These are phyloP conservation scores for Kurtzmaniella quercitrusa DNA, from an alignment of 1,139 yeast genomes.

Conservation along the genomic window DNA sequence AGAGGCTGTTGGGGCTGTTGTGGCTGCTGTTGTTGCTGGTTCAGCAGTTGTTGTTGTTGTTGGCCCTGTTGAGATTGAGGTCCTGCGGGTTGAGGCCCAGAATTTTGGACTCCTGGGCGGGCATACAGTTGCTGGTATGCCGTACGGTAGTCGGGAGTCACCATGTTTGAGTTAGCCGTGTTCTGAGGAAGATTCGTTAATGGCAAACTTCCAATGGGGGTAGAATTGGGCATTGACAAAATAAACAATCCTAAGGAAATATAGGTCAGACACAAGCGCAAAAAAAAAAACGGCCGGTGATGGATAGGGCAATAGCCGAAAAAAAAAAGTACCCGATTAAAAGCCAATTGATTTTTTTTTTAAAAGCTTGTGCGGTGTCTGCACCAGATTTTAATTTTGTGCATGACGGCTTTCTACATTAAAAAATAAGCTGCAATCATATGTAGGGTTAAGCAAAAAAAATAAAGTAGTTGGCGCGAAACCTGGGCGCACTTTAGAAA, in stretches of 20 bases:
- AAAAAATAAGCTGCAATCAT: not conserved
- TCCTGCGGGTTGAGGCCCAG: constrained; percentile 8
- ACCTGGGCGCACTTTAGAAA: too few relatives aligned
- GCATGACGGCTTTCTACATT: not conserved
- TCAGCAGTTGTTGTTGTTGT: constrained; percentile 6
- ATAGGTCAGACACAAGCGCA: constrained; percentile 1
- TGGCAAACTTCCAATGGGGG: constrained; percentile 2
- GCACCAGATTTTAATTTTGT: not conserved
- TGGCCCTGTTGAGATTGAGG: constrained; percentile 11
- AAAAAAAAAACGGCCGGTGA: not conserved
- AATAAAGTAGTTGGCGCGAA: not conserved
- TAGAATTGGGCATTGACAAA: constrained; percentile 3
- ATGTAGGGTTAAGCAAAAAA: not conserved
- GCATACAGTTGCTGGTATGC: constrained; percentile 3
- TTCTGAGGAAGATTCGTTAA: not conserved
- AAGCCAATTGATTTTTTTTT: not conserved
- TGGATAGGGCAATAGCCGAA: not conserved
- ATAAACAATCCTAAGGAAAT: constrained; percentile 2
- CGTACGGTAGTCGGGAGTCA: constrained; percentile 1
- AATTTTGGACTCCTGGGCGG: not conserved
- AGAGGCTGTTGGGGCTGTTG: constrained; percentile 2
- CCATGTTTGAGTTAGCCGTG: not conserved
- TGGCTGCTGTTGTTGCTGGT: constrained; percentile 10
- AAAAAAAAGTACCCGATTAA: not conserved
- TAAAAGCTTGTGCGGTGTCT: not conserved